Percentiles rank a stretch among this genome's conserved stretches.
phyloP scores from a whole-genome alignment of 257 asterid species.

The Penstemon newberryi region DNA sequence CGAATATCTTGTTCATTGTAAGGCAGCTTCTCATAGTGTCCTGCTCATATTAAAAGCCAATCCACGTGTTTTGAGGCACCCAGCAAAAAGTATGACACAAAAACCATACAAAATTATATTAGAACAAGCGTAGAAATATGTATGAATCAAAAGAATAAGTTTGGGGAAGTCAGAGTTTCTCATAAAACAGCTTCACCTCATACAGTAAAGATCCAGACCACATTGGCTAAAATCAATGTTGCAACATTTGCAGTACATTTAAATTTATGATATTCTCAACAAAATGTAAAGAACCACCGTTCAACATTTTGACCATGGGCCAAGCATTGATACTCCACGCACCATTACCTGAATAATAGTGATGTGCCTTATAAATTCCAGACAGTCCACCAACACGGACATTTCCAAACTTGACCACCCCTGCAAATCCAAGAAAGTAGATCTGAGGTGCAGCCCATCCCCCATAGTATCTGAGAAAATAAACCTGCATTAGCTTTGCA shows the following conservation, averaged over 20 bases:
- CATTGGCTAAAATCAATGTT: neutral
- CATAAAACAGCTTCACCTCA: neutral
- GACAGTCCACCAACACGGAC: constrained; percentile 97
- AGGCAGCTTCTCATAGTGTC: constrained; percentile 87
- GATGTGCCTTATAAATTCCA: constrained; percentile 71
- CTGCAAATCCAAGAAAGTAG: constrained; percentile 94
- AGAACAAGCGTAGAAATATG: neutral
- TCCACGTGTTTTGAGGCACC: constrained; percentile 16
- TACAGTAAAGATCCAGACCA: neutral
- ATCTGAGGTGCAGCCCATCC: constrained; percentile 98
- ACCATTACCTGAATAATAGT: constrained; percentile 63
- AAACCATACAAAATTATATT: neutral
- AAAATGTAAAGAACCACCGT: neutral
- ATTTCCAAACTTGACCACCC: constrained; percentile 85
- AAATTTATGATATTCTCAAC: neutral
- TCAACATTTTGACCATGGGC: neutral
- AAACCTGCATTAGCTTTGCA: constrained; percentile 30
- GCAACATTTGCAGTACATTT: neutral
- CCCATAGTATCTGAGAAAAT: constrained; percentile 72
- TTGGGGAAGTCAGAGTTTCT: neutral
- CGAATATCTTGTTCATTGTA: constrained; percentile 75
- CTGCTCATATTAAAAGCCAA: constrained; percentile 49
- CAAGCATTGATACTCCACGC: constrained; percentile 8
- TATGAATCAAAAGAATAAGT: neutral
- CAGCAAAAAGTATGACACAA: constrained; percentile 17